Percentiles rank a stretch among this genome's conserved stretches.
Conservation (phyloP, 208 protist species). For the Leishmania amazonensis region DNA sequence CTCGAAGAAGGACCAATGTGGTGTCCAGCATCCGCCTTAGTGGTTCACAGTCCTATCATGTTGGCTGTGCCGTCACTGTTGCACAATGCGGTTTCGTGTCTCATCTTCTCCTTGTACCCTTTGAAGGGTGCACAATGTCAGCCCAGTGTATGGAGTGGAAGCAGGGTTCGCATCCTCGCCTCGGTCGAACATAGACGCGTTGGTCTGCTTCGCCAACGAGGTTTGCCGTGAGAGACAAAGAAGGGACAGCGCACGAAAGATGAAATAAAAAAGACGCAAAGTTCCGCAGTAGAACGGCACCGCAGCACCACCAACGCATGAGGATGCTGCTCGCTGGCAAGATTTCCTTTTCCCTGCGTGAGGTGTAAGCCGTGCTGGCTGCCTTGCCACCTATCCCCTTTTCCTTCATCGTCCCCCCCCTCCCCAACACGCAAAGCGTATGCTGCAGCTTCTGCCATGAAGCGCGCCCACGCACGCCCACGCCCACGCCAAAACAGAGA, state of each 20-base stretch:
- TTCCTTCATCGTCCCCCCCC: not conserved
- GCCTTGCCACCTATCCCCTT: not conserved
- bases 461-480: no score
- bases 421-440: not conserved
- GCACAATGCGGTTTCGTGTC: not conserved
- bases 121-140: not conserved
- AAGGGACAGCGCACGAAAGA: not conserved
- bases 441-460: not conserved
- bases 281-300: not conserved
- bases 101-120: not conserved
- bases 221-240: not conserved
- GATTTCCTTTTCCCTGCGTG: not conserved
- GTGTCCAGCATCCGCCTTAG: not conserved
- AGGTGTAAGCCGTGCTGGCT: not conserved
- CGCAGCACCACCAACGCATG: not conserved
- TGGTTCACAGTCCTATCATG: not conserved
- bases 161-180: not conserved
- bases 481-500: no score
- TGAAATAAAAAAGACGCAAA: not conserved
- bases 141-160: not conserved
- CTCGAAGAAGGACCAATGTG: not conserved
- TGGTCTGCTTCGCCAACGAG: not conserved
- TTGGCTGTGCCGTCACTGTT: not conserved
- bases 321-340: not conserved
- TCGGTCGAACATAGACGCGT: not conserved